phyloP scores from a whole-genome alignment of 768 basidiomycete genomes.

The Mycena olivaceomarginata region DNA sequence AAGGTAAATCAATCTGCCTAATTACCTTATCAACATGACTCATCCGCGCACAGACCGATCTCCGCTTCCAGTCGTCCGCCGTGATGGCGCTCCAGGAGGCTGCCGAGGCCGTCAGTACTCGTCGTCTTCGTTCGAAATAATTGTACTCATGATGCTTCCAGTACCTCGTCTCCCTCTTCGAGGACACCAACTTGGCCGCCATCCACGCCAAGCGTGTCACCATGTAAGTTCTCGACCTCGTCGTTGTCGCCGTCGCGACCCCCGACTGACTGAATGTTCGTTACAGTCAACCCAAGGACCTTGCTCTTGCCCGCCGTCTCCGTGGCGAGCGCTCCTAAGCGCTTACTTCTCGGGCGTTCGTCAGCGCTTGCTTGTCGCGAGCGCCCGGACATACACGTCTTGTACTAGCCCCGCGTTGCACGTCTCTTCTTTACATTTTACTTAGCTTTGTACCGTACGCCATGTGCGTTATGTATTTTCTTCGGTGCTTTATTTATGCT shows the following conservation, averaged over 20 bases:
- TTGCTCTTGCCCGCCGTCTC: constrained; percentile 90
- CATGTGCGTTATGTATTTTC: constrained; percentile 7
- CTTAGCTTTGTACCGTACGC: constrained; percentile 20
- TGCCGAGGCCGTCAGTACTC: constrained; percentile 75
- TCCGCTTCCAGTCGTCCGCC: constrained; percentile 97
- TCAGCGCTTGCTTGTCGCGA: constrained; percentile 57
- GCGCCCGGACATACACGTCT: background rate
- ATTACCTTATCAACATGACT: constrained; percentile 31
- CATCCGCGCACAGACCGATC: constrained; percentile 75
- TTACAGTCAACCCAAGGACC: constrained; percentile 89
- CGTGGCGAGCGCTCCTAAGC: constrained; percentile 89
- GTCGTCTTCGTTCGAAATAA: background rate
- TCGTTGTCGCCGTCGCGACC: background rate
- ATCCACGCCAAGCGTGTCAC: constrained; percentile 88
- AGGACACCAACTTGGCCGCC: constrained; percentile 94
- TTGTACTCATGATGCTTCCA: background rate
- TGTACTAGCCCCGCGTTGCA: background rate
- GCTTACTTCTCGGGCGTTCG: constrained; percentile 53
- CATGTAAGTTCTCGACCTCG: constrained; percentile 36
- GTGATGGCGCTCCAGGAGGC: constrained; percentile 97
- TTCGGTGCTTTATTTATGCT: background rate
- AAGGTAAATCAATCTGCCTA: constrained; percentile 68
- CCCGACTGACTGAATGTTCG: constrained; percentile 44
- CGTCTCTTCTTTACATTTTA: background rate
- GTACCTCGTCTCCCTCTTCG: constrained; percentile 90